Base-by-base conservation (phyloP, 257 asterid genomes). In the Primulina tabacum region DNA sequence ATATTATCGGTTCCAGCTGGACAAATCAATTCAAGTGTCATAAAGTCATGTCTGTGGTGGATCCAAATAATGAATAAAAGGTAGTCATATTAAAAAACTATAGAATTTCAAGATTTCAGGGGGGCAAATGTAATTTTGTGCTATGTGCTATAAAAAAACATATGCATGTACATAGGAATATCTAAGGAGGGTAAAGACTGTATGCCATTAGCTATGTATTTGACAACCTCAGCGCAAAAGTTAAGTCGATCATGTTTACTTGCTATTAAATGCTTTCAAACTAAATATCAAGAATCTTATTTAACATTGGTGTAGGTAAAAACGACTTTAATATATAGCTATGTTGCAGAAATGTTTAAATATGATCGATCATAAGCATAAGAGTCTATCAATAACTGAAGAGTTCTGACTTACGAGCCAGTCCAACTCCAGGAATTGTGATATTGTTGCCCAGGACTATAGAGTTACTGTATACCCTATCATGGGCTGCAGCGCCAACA, bases 401-500 rank as follows among this genome's bases (percentile, higher is more conserved):
- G 37, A 77, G 5, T 52, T 53, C 37, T 34, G 66, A 81, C 99
- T 89, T 88, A 94, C 99, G 85, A 58, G 99, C 99, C 60, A 94
- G 96, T 53, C 99, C 99, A 74, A 91, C 99, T 78, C 99, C 99
- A 4, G 85, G 52, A 61, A 94, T 82, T 56, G 99, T 89, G 73
- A 86, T 24, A 71, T 91, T 91, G 82, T 86, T 94, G 60, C 99
- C 99, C 7, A 94, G 96, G 73, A 80, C 67, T 68, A 94, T 80
- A 35, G 98, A 89, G 84, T 94, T 94, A 63, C 87, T 79, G 70
- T 94, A 94, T 71, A 76, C 73, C 80, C 99, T 79, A 70, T 94
- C 96, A 38, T 94, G 98, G 57, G 97, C 76, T 53, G 98, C 96
- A 71, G 99, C 97, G 21, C 99, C 99, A 6, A 94, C 96, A 2